Evolutionary conservation across 306 rosid species (phyloP).

Genomic region (Oxytropis ochrocephala): DNA sequence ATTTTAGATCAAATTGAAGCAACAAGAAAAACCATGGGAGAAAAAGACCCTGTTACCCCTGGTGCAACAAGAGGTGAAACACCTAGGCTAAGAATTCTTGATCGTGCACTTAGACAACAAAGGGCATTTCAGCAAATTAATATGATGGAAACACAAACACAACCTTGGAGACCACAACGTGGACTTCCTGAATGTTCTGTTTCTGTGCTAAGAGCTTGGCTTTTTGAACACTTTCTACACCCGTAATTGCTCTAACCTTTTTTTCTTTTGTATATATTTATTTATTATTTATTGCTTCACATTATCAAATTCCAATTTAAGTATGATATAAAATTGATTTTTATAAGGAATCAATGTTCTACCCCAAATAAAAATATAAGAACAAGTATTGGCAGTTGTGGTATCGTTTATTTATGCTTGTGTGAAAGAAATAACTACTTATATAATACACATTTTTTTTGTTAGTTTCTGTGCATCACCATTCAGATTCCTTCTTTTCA

Average conservation of each 20-base stretch:
- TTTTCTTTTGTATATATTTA: neutral
- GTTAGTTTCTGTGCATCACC: slow-evolving; percentile 49
- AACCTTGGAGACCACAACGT: slow-evolving; percentile 98
- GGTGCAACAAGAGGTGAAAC: slow-evolving; percentile 86
- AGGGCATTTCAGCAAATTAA: slow-evolving; percentile 82
- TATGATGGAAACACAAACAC: slow-evolving; percentile 85
- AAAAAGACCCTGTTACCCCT: slow-evolving; percentile 64
- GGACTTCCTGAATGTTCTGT: slow-evolving; percentile 95
- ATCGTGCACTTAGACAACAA: slow-evolving; percentile 72
- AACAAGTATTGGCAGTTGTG: slow-evolving; percentile 12
- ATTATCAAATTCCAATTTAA: neutral
- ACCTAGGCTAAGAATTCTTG: slow-evolving; percentile 73
- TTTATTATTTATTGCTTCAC: neutral
- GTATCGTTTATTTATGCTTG: slow-evolving; percentile 19
- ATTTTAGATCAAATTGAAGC: slow-evolving; percentile 53
- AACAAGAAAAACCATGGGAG: slow-evolving; percentile 72
- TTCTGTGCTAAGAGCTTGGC: slow-evolving; percentile 91
- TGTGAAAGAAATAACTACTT: neutral
- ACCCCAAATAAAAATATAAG: neutral
- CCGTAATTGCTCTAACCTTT: slow-evolving; percentile 46
- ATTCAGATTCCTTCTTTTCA: slow-evolving; percentile 49
- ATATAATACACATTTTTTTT: slow-evolving; percentile 35
- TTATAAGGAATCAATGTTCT: slow-evolving; percentile 39
- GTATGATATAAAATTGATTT: slow-evolving; percentile 40
- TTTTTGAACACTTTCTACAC: slow-evolving; percentile 94